phyloP scores from a whole-genome alignment of 2,329 filamentous ascomycete genomes.

The Cordyceps cicadae region DNA sequence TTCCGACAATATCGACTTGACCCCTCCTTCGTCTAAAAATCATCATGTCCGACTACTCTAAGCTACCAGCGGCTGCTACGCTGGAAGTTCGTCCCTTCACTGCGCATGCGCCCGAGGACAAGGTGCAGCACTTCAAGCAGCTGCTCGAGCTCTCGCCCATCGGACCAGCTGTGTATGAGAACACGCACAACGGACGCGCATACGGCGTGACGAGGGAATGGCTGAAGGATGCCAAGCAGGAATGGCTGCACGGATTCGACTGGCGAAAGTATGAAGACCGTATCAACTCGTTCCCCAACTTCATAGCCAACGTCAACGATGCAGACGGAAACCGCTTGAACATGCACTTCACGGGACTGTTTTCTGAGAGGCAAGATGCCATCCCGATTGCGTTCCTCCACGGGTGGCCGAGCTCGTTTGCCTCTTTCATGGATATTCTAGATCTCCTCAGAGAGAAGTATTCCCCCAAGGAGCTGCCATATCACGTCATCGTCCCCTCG shows the following conservation, averaged over 20 bases:
- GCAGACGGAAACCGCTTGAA: slow-evolving; percentile 25
- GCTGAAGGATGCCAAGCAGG: slow-evolving; percentile 31
- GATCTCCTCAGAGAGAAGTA: slow-evolving; percentile 38
- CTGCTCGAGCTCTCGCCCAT: slow-evolving; percentile 40
- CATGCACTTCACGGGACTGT: slow-evolving; percentile 47
- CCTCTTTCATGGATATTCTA: slow-evolving; percentile 48
- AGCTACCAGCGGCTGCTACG: slow-evolving; percentile 1
- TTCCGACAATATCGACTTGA: neutral
- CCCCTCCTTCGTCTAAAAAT: neutral
- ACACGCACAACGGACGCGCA: slow-evolving; percentile 29
- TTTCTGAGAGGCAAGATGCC: slow-evolving; percentile 41
- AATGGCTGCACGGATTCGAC: slow-evolving; percentile 37
- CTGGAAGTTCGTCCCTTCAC: slow-evolving; percentile 26
- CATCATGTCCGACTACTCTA: slow-evolving; percentile 11
- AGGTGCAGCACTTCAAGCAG: slow-evolving; percentile 36
- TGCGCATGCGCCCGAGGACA: slow-evolving; percentile 31
- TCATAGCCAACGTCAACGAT: slow-evolving; percentile 31
- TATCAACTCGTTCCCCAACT: slow-evolving; percentile 43
- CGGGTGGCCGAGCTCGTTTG: slow-evolving; percentile 46
- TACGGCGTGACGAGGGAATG: slow-evolving; percentile 40
- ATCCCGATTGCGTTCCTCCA: slow-evolving; percentile 44
- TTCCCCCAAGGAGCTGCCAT: slow-evolving; percentile 41
- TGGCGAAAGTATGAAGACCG: slow-evolving; percentile 30
- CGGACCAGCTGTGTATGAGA: slow-evolving; percentile 40
- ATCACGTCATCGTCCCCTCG: slow-evolving; percentile 48